Percentiles rank a stretch among this genome's conserved stretches.
phyloP scores from a whole-genome alignment of 169 alveolate genomes.

The Theileria orientalis region DNA sequence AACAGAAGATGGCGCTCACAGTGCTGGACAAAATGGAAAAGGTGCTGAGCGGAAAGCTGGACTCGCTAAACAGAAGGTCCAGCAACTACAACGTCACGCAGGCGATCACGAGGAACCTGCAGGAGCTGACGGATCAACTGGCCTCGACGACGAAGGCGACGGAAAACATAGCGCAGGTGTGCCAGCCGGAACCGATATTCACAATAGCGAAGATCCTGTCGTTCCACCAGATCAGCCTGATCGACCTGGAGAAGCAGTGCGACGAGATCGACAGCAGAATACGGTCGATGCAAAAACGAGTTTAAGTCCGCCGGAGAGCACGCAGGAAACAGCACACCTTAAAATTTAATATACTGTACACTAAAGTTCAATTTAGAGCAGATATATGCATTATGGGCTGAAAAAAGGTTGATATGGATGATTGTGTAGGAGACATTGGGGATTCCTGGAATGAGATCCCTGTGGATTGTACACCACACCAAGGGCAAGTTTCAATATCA shows the following conservation, averaged over 20 bases:
- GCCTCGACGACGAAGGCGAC: constrained; percentile 49
- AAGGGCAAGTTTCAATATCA: too few relatives aligned
- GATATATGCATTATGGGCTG: too few relatives aligned
- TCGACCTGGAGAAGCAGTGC: constrained; percentile 53
- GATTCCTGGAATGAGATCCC: too few relatives aligned
- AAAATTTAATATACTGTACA: too few relatives aligned
- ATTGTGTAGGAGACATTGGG: too few relatives aligned
- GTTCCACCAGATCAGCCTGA: constrained; percentile 58
- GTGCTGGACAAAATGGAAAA: constrained; percentile 53
- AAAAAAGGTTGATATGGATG: too few relatives aligned
- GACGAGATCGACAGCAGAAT: constrained; percentile 57
- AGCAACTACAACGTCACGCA: constrained; percentile 45
- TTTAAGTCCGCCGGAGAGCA: not conserved
- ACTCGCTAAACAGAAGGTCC: constrained; percentile 21
- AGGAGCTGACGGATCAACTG: constrained; percentile 54
- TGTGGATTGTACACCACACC: too few relatives aligned
- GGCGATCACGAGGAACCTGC: constrained; percentile 54
- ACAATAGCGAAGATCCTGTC: constrained; percentile 63
- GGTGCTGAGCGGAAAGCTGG: constrained; percentile 36
- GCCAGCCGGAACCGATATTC: constrained; percentile 67
- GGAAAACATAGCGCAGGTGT: constrained; percentile 44
- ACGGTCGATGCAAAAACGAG: constrained; percentile 16
- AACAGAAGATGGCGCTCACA: constrained; percentile 43
- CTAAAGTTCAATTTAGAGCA: too few relatives aligned
- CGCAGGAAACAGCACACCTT: not conserved